Evolutionary conservation across 768 basidiomycete genomes (phyloP).

Genomic region (Podaxis sp.): DNA sequence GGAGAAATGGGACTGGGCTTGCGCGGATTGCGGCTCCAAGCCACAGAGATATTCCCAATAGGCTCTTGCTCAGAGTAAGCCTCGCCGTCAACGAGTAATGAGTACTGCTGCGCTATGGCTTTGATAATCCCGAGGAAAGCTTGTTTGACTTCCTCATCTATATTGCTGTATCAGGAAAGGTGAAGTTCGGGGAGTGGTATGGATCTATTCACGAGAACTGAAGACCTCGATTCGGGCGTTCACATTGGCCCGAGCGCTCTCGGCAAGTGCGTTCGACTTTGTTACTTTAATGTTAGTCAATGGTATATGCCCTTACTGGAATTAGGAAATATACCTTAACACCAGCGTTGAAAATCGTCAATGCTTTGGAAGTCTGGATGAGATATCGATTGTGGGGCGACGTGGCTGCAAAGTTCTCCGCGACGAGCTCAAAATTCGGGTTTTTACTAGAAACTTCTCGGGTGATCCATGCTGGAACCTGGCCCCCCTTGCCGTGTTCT

Average conservation of each 20-base stretch:
- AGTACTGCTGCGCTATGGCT: conserved; percentile 26
- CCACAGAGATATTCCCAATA: conserved; percentile 26
- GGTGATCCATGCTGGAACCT: conserved; percentile 25
- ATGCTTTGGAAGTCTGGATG: conserved; percentile 28
- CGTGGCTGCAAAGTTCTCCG: conserved; percentile 22
- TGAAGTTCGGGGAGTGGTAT: neutral
- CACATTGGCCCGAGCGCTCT: conserved; percentile 24
- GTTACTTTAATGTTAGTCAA: neutral
- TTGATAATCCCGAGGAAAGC: conserved; percentile 15
- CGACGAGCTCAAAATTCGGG: conserved; percentile 23
- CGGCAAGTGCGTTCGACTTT: conserved; percentile 28
- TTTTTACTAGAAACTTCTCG: conserved; percentile 18
- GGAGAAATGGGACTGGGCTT: conserved; percentile 27
- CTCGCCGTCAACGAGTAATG: conserved; percentile 20
- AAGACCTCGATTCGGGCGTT: conserved; percentile 28
- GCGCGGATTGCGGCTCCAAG: conserved; percentile 15
- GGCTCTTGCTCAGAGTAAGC: conserved; percentile 18
- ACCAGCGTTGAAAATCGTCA: conserved; percentile 28
- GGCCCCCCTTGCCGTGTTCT: conserved; percentile 19
- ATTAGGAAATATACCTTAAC: conserved; percentile 20
- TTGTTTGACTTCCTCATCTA: neutral
- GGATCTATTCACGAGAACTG: conserved; percentile 22
- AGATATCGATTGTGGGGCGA: conserved; percentile 25
- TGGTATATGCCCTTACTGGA: neutral
- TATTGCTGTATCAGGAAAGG: conserved; percentile 9